Evolutionary conservation across 2,329 filamentous ascomycete species (phyloP).

Genomic region (Tolypocladium album): DNA sequence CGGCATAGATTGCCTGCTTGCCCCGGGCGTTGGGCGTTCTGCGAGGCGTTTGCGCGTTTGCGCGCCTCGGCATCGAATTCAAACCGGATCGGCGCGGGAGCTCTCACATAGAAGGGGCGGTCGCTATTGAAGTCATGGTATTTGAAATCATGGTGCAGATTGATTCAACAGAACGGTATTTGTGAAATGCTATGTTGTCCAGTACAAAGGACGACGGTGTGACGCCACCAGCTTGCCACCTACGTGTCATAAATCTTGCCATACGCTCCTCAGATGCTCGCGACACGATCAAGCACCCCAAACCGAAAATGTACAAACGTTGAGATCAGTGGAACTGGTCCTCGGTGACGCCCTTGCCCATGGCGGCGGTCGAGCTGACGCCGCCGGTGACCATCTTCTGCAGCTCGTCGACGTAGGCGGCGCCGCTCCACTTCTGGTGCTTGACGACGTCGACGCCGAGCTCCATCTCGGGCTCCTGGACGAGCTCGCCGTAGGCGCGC

Average conservation of each 20-base stretch:
- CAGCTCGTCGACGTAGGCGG: conserved; percentile 87
- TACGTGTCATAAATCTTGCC: background rate
- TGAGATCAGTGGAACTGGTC: conserved; percentile 61
- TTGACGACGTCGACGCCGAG: conserved; percentile 86
- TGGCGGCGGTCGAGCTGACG: conserved; percentile 82
- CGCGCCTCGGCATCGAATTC: background rate
- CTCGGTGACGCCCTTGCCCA: conserved; percentile 97
- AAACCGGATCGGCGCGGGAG: background rate
- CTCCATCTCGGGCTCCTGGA: conserved; percentile 96
- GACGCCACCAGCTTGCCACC: background rate
- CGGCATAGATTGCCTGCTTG: background rate
- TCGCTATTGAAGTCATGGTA: background rate
- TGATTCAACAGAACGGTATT: background rate
- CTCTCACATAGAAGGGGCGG: background rate
- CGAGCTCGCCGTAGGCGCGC: conserved; percentile 92
- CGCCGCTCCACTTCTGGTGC: conserved; percentile 98
- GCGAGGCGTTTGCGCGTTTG: background rate
- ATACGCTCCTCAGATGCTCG: background rate
- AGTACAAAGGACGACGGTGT: background rate
- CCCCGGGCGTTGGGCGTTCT: background rate
- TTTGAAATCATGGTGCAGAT: background rate
- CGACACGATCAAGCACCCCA: background rate
- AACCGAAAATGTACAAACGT: background rate
- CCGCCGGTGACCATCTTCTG: conserved; percentile 96
- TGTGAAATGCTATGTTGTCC: background rate